Evolutionary conservation across 2,329 filamentous ascomycete genomes (phyloP).

Genomic region (Colletotrichum sojae): DNA sequence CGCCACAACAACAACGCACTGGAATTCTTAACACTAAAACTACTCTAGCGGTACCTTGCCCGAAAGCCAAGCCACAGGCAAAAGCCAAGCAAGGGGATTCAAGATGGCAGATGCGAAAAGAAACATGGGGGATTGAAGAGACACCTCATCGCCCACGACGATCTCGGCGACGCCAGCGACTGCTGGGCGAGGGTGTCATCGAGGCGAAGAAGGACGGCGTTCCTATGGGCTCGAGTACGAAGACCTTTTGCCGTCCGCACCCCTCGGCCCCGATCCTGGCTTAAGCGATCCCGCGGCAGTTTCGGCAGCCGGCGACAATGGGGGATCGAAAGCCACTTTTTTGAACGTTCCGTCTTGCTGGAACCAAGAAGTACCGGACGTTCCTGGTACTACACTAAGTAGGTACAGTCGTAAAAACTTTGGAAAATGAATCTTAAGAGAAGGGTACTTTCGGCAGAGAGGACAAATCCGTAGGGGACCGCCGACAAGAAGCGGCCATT

Average conservation of each 20-base stretch:
- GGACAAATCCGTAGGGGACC: neutral
- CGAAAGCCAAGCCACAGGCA: constrained; percentile 11
- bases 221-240: neutral
- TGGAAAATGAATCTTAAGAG: constrained; percentile 2
- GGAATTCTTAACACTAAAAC: neutral
- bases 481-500: neutral
- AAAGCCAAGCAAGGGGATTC: neutral
- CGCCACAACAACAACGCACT: constrained; percentile 19
- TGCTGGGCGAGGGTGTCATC: no score
- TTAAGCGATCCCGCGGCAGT: constrained; percentile 12
- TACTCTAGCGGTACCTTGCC: constrained; percentile 7
- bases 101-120: constrained; percentile 14
- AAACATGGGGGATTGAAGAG: neutral
- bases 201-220: no score
- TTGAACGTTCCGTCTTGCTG: constrained; percentile 16
- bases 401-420: no score
- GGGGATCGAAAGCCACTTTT: neutral
- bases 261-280: constrained; percentile 18
- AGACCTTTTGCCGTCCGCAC: constrained; percentile 8
- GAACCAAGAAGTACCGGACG: constrained; percentile 16
- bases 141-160: neutral
- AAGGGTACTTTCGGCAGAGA: constrained; percentile 3
- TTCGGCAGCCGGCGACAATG: constrained; percentile 20
- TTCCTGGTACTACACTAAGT: neutral
- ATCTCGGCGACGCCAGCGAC: no score